Evolutionary conservation across 225 moss, liverwort and hornwort genomes (phyloP).

Genomic region (Climacium dendroides): DNA sequence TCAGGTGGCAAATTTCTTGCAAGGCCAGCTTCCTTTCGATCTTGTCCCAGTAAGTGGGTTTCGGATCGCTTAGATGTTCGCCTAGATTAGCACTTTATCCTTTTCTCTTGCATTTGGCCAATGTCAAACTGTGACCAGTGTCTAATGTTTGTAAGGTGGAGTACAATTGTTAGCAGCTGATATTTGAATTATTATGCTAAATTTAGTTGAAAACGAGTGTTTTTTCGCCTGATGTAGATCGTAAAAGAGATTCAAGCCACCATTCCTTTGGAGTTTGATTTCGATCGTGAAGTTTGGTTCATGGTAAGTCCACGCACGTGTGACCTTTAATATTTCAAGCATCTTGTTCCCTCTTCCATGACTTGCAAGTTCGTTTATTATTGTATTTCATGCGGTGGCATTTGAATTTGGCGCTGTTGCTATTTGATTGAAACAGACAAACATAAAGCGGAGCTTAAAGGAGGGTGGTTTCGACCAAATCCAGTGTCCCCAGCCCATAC

Average conservation of each 20-base stretch:
- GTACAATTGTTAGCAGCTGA: neutral
- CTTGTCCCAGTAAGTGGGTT: conserved; percentile 71
- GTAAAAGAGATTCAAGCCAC: conserved; percentile 97
- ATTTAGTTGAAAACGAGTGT: neutral
- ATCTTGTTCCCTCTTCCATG: neutral
- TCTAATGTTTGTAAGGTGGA: neutral
- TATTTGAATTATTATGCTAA: neutral
- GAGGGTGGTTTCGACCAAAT: conserved; percentile 63
- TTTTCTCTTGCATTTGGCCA: neutral
- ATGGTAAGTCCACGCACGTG: conserved; percentile 39
- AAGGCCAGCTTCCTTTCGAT: conserved; percentile 97
- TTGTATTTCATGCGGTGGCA: neutral
- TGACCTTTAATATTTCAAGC: neutral
- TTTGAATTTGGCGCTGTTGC: neutral
- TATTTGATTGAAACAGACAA: conserved; percentile 27
- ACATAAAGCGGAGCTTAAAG: conserved; percentile 60
- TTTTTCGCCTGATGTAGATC: conserved; percentile 33
- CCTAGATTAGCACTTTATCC: neutral
- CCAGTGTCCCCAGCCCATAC: conserved; percentile 73
- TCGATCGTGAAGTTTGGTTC: conserved; percentile 85
- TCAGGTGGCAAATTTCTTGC: conserved; percentile 93
- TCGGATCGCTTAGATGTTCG: neutral
- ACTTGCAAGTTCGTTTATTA: neutral
- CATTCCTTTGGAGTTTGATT: conserved; percentile 94
- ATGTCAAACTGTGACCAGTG: neutral